Base-by-base conservation (phyloP, 1,284 basidiomycete genomes). In the Sparassis latifolia region DNA sequence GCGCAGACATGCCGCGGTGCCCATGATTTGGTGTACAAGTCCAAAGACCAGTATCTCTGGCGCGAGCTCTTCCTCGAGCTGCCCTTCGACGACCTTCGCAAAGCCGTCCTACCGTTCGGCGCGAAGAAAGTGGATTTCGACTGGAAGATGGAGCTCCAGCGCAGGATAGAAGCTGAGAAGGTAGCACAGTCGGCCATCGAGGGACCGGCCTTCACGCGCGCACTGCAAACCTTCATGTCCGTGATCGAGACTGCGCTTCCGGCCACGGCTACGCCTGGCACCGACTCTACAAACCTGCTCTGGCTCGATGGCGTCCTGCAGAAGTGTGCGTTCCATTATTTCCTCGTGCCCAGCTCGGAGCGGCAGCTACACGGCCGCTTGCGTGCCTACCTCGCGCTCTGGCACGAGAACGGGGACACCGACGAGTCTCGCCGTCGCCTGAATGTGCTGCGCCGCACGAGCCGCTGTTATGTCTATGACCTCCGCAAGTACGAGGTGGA, bases 51-150 rank as follows among this genome's bases (percentile, higher is more conserved):
- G 48, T 77, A 77, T 60, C 72, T 87, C 40, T 87, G 83, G 83
- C 78, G 81, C 44, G 69, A 76, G 48, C 68, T 86, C 30, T 84
- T 80, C 65, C 73, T 83, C 33, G 52, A 62, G 29, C 66, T 67
- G 38, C 72, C 75, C 10, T 85, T 84, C 61, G 84, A 86, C 58
- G 77, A 83, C 58, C 80, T 78, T n/a, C 71, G 75, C 29, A 57
- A 63, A 43, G 61, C 65, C 7, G 40, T 59, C 35, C 52, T 45
- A 3, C 40, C 45, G 3, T 30, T 37, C 3, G 20, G 43, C 47
- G 42, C 45, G 10, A 40, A 40, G 33, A 35, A 20, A 33, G 12
- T 47, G 39, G 45, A 52, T 9, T 51, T 55, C 31, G 60, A 66
- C 51, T 72, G 69, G 69, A 54, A 55, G 48, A 48, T 51, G 9